Percentiles rank a stretch among this genome's conserved stretches.
phyloP scores from a whole-genome alignment of 2,329 filamentous ascomycete species.

The Fusarium irregulare region DNA sequence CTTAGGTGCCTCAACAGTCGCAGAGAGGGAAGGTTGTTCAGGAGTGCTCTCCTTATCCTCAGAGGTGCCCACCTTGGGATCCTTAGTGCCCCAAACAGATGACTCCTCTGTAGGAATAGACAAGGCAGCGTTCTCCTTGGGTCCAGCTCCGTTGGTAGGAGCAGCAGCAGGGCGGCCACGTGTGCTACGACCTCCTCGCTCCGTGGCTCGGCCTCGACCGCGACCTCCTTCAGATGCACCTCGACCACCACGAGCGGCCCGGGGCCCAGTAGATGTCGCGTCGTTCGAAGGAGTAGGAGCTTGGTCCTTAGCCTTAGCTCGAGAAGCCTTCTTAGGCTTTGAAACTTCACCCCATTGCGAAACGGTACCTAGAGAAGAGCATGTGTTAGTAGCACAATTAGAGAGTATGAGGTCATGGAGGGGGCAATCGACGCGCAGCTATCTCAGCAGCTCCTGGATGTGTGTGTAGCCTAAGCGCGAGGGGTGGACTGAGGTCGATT shows the following conservation, averaged over 20 bases:
- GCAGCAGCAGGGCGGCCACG: conserved; percentile 70
- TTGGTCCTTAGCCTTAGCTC: conserved; percentile 77
- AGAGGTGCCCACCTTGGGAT: conserved; percentile 49
- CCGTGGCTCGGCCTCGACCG: conserved; percentile 70
- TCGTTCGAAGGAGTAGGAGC: conserved; percentile 64
- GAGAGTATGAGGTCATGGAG: neutral
- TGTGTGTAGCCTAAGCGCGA: conserved; percentile 32
- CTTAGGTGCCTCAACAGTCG: conserved; percentile 53
- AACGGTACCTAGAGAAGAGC: conserved; percentile 70
- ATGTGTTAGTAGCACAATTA: conserved; percentile 45
- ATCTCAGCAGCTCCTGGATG: conserved; percentile 11
- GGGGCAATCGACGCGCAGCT: conserved; percentile 11
- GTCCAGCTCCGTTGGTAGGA: conserved; percentile 70
- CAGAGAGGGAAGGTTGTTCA: conserved; percentile 48
- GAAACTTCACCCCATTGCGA: conserved; percentile 88
- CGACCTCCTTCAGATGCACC: conserved; percentile 70
- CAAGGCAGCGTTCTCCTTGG: conserved; percentile 65
- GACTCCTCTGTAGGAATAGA: conserved; percentile 79
- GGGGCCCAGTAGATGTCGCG: conserved; percentile 55
- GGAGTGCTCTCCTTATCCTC: conserved; percentile 51
- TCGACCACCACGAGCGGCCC: conserved; percentile 70
- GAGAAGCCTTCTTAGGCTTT: conserved; percentile 81
- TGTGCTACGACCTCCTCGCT: conserved; percentile 70
- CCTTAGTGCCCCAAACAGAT: conserved; percentile 59
- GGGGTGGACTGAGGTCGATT: conserved; percentile 24